Conservation (phyloP, 495 filamentous ascomycete genomes). For the Xanthoparmelia taractica region DNA sequence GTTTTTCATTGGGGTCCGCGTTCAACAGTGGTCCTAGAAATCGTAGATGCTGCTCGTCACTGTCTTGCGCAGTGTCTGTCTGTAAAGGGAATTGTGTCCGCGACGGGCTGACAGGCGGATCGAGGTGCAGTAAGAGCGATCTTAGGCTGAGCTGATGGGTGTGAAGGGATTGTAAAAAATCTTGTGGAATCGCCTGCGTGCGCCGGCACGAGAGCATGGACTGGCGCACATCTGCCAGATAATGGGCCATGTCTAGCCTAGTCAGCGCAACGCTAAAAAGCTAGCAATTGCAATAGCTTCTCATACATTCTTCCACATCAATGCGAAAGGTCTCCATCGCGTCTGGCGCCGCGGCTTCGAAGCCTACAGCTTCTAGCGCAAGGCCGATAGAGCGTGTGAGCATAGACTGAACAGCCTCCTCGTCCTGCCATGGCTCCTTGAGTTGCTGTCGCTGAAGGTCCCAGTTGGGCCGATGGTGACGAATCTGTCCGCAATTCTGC, state of each 20-base stretch:
- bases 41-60: conserved; percentile 28
- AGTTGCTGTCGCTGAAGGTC: conserved; percentile 26
- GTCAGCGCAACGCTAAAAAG: conserved; percentile 8
- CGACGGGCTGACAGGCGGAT: conserved; percentile 32
- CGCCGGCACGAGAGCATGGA: conserved; percentile 58
- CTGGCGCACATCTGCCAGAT: conserved; percentile 48
- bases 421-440: conserved; percentile 40
- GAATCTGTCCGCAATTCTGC: conserved; percentile 40
- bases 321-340: conserved; percentile 53
- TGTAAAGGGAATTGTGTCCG: conserved; percentile 37
- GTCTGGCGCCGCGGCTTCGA: conserved; percentile 46
- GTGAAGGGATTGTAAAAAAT: conserved; percentile 60
- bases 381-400: conserved; percentile 51
- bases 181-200: conserved; percentile 53
- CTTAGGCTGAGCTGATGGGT: conserved; percentile 30
- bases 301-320: conserved; percentile 56
- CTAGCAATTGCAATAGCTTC: conserved; percentile 3
- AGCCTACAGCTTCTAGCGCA: conserved; percentile 48
- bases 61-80: conserved; percentile 42
- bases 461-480: conserved; percentile 38
- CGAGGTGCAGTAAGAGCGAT: conserved; percentile 36
- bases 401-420: conserved; percentile 42
- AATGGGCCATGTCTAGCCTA: conserved; percentile 47
- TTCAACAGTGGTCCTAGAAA: conserved; percentile 50
- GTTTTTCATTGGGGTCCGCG: conserved; percentile 41